Conservation (phyloP, 1,139 yeast genomes). For the Tardiomyces blankii region DNA sequence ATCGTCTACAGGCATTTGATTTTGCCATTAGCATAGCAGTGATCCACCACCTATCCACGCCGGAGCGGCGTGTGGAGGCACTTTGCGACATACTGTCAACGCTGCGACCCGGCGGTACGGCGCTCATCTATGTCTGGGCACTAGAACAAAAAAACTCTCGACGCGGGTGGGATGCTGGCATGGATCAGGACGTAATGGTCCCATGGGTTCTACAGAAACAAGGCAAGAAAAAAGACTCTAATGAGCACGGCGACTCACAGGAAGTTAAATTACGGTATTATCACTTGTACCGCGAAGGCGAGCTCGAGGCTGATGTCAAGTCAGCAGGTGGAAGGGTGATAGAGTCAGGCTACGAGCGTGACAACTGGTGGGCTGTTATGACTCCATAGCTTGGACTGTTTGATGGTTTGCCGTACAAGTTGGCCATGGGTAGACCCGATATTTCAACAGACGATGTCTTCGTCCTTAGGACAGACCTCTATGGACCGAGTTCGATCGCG, state of each 20-base stretch:
- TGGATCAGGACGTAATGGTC: constrained; percentile 85
- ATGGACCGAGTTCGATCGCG: no score
- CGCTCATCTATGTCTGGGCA: constrained; percentile 92
- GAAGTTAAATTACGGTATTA: constrained; percentile 73
- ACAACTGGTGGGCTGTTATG: constrained; percentile 82
- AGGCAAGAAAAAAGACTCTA: constrained; percentile 14
- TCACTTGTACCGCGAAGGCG: constrained; percentile 78
- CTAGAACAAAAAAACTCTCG: constrained; percentile 79
- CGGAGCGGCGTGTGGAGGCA: constrained; percentile 65
- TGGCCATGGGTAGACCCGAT: no score
- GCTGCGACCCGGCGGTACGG: constrained; percentile 49
- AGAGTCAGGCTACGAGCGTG: constrained; percentile 77
- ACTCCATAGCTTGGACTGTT: no score
- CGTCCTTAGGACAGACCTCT: no score
- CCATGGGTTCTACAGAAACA: constrained; percentile 75
- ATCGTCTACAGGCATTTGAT: constrained; percentile 48
- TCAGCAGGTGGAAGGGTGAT: constrained; percentile 58
- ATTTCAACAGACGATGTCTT: no score
- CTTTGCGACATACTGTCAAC: constrained; percentile 54
- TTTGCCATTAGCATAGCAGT: constrained; percentile 96
- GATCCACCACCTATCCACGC: constrained; percentile 88
- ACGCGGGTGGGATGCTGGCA: constrained; percentile 80
- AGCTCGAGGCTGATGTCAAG: constrained; percentile 55
- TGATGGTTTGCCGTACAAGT: no score
- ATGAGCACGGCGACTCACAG: constrained; percentile 19